Conservation (phyloP, 176 grass and related monocot genomes). For the Triticum aestivum region IWGSC_CS_RefSeq_v2.1 NC_057796.1:201027213-201027712, state of each 20-base stretch:
- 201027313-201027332: slow-evolving; percentile 10
- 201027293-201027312: neutral
- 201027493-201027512: slow-evolving; percentile 12
- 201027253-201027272: neutral
- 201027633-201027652: neutral
- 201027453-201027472: neutral
- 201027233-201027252: slow-evolving; percentile 35
- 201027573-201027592: neutral
- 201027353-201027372: slow-evolving; percentile 66
- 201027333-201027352: slow-evolving; percentile 45
- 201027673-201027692: slow-evolving; percentile 41
- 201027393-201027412: slow-evolving; percentile 62
- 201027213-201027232: slow-evolving; percentile 62
- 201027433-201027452: neutral
- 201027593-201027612: neutral
- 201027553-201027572: slow-evolving; percentile 13
- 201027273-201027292: slow-evolving; percentile 17
- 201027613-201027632: neutral
- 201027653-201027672: neutral
- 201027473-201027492: neutral
- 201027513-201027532: slow-evolving; percentile 9
- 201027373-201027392: slow-evolving; percentile 57
- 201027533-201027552: slow-evolving; percentile 11
- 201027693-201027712: slow-evolving; percentile 89
- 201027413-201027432: neutral